These are phyloP conservation scores for Geosiphon pyriformis DNA, from an alignment of 192 early-diverging fungal species.

Conservation along the genomic window DNA sequence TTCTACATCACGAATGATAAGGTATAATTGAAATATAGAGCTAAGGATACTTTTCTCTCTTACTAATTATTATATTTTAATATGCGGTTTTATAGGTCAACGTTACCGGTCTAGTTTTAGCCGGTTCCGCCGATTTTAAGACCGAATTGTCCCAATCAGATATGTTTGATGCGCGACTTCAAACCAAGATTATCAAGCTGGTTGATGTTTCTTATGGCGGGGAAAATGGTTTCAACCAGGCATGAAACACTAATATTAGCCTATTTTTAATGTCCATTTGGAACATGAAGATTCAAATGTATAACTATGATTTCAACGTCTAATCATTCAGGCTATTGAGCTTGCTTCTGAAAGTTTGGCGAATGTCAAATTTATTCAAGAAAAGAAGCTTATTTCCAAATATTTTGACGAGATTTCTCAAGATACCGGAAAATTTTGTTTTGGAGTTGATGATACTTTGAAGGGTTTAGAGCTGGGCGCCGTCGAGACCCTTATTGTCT, in stretches of 20 bases:
- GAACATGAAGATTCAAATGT: neutral
- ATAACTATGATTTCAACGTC: neutral
- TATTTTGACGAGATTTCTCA: constrained; percentile 98
- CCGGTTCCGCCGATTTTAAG: constrained; percentile 99
- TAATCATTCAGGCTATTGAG: constrained; percentile 74
- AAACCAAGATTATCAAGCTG: constrained; percentile 83
- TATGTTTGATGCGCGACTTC: constrained; percentile 90
- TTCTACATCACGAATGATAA: constrained; percentile 94
- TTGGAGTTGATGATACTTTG: constrained; percentile 93
- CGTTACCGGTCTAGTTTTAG: constrained; percentile 83
- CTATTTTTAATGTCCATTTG: neutral
- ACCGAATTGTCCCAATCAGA: constrained; percentile 93
- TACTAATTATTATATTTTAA: too few species aligned
- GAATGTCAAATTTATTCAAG: constrained; percentile 99
- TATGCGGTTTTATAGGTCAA: constrained; percentile 50
- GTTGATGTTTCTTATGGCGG: constrained; percentile 99
- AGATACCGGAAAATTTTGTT: constrained; percentile 95
- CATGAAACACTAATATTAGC: neutral
- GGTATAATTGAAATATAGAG: constrained; percentile 26
- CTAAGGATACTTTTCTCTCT: neutral
- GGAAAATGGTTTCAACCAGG: constrained; percentile 94
- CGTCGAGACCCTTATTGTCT: constrained; percentile 98
- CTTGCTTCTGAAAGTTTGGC: constrained; percentile 83
- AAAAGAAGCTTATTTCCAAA: constrained; percentile 92
- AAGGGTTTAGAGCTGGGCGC: constrained; percentile 95